Conservation (phyloP, 2,329 filamentous ascomycete species). For the Stemphylium vesicarium region DNA sequence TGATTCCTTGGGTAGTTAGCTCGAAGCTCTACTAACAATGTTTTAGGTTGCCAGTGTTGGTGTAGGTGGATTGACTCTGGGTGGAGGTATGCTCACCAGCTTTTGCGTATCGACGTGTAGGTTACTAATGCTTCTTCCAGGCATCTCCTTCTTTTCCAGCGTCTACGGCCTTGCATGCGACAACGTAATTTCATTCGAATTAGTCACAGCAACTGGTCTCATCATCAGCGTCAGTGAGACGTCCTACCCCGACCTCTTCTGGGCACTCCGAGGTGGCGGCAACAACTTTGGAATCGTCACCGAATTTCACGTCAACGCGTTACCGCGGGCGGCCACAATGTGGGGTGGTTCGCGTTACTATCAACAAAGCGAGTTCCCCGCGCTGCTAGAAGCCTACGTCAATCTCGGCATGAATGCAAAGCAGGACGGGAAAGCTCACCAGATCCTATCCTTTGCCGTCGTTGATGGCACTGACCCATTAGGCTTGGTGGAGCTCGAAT, state of each 20-base stretch:
- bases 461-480: constrained; percentile 22
- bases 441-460: constrained; percentile 36
- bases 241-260: constrained; percentile 50
- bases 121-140: background rate
- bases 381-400: constrained; percentile 32
- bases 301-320: constrained; percentile 32
- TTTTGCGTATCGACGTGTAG: background rate
- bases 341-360: constrained; percentile 34
- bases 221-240: constrained; percentile 24
- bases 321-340: constrained; percentile 27
- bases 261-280: constrained; percentile 46
- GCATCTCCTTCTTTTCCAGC: constrained; percentile 37
- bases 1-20: no score
- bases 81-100: constrained; percentile 22
- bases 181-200: constrained; percentile 46
- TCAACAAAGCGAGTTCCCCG: constrained; percentile 17
- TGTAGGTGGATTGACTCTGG: constrained; percentile 31
- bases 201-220: constrained; percentile 29
- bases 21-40: background rate
- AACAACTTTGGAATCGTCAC: constrained; percentile 48
- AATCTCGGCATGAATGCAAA: constrained; percentile 32
- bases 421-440: constrained; percentile 32
- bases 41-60: constrained; percentile 24
- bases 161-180: constrained; percentile 36
- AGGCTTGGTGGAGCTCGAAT: constrained; percentile 22